Evolutionary conservation across 176 grass and related monocot species (phyloP), one percentile per base, ranked within the genome.

Genomic region (Raddia guianensis): DNA sequence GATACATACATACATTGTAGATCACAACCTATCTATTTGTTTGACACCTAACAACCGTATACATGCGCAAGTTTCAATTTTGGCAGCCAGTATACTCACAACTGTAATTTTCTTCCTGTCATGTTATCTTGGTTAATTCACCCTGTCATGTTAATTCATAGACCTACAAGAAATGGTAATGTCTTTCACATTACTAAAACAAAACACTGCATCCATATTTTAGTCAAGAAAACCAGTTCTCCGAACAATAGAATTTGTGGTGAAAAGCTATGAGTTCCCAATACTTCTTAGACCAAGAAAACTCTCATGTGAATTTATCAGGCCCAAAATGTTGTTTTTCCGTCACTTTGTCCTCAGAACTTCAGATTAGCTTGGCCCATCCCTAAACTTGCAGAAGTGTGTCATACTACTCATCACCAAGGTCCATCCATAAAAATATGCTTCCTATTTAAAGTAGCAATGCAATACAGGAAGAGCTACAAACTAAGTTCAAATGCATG

Each of bases 171-270:
- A 81, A 74, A 74, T 78, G 57, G 34, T 20, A 55, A 80, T 48
- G 32, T 13, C 18, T 81, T 66, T 65, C 43, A 59, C 48, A 52
- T 82, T 12, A 81, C 55, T 72, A 73, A 73, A 73, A 82, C n/a
- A 18, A 63, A 56, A 72, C 4, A 35, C 19, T 32, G 12, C 14
- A 43, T 33, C 1, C 9, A 46, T 70, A 54, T 12, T 68, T 52
- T 44, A 33, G 49, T 34, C 51, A 55, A 75, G 32, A 44, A 75
- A 57, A 83, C 19, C 19, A 83, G 3, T 33, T 82, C 35, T 55
- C 34, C 74, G 57, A 74, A 55, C 10, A 54, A 64, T 15, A 18
- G 16, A 73, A 73, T 45, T 1, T 32, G 12, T 63, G 35, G 8
- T 44, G 34, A 44, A 34, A 52, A 66, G 65, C 54, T 45, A 65